Evolutionary conservation across 371 early-diverging fungal genomes (phyloP).

Genomic region (Batkoa obscura): DNA sequence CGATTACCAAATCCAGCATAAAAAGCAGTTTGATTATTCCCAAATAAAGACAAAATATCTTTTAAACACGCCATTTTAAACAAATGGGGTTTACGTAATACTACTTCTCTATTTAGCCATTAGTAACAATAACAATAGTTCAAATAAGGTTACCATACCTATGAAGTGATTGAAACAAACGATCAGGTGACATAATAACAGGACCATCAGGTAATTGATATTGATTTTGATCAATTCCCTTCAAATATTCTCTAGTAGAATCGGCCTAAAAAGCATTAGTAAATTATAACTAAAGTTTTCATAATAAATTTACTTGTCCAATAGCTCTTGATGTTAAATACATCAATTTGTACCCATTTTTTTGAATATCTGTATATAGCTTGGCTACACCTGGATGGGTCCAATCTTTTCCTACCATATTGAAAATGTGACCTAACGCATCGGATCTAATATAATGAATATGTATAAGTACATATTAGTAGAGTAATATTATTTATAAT

Average conservation of each 20-base stretch:
- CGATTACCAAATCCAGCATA: constrained; percentile 97
- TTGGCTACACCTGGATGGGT: constrained; percentile 94
- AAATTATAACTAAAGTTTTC: background rate
- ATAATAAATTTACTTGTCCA: constrained; percentile 49
- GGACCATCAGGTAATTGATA: constrained; percentile 93
- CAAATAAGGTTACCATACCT: constrained; percentile 16
- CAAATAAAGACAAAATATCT: constrained; percentile 80
- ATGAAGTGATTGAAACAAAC: constrained; percentile 82
- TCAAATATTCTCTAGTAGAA: constrained; percentile 81
- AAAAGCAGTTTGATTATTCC: constrained; percentile 44
- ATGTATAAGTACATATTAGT: constrained; percentile 31
- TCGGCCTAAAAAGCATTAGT: constrained; percentile 16
- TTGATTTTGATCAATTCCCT: constrained; percentile 71
- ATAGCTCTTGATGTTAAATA: constrained; percentile 96
- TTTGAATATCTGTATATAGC: constrained; percentile 82
- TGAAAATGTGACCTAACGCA: constrained; percentile 90
- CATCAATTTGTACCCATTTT: constrained; percentile 92
- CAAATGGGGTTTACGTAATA: constrained; percentile 86
- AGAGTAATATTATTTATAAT: background rate
- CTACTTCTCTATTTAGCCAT: constrained; percentile 48
- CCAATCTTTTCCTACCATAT: constrained; percentile 98
- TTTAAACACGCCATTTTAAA: constrained; percentile 95
- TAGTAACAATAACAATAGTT: background rate
- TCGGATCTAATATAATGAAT: constrained; percentile 94
- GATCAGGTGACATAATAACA: constrained; percentile 92